phyloP scores from a whole-genome alignment of 2,329 filamentous ascomycete genomes.

The Clarireedia homoeocarpa region DNA sequence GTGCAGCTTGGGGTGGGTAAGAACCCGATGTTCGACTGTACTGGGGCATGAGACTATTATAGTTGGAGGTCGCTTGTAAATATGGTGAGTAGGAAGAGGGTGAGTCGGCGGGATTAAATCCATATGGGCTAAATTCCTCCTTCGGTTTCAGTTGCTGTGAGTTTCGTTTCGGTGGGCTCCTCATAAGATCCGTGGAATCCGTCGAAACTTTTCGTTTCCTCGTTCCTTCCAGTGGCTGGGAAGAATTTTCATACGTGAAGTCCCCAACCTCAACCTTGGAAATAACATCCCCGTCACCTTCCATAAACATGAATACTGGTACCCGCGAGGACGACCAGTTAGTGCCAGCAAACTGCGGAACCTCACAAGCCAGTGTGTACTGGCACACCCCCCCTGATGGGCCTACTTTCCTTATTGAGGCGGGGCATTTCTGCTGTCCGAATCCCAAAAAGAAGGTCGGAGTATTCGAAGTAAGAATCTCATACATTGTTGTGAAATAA shows the following conservation, averaged over 20 bases:
- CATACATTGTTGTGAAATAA: conserved; percentile 67
- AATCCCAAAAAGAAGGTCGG: conserved; percentile 63
- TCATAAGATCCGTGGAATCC: conserved; percentile 38
- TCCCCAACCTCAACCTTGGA: conserved; percentile 48
- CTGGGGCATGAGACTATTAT: conserved; percentile 30
- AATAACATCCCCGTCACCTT: conserved; percentile 44
- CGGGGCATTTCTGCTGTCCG: conserved; percentile 66
- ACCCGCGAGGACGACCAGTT: conserved; percentile 47
- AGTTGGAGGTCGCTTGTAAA: conserved; percentile 40
- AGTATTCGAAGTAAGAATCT: conserved; percentile 54
- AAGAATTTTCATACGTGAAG: conserved; percentile 48
- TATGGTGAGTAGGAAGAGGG: conserved; percentile 41
- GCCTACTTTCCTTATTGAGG: conserved; percentile 53
- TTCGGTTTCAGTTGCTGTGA: conserved; percentile 40
- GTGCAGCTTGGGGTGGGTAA: conserved; percentile 29
- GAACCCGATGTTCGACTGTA: conserved; percentile 31
- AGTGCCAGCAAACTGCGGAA: conserved; percentile 56
- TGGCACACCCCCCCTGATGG: conserved; percentile 54
- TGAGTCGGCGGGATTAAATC: conserved; percentile 42
- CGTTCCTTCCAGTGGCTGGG: conserved; percentile 33
- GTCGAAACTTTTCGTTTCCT: conserved; percentile 50
- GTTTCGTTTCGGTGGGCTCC: conserved; percentile 40
- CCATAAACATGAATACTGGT: conserved; percentile 51
- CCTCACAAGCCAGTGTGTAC: conserved; percentile 66
- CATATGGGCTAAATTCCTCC: conserved; percentile 45